Evolutionary conservation across 2,329 filamentous ascomycete genomes (phyloP), one percentile per base, ranked within the genome.

Genomic region (Apiospora aurea): DNA sequence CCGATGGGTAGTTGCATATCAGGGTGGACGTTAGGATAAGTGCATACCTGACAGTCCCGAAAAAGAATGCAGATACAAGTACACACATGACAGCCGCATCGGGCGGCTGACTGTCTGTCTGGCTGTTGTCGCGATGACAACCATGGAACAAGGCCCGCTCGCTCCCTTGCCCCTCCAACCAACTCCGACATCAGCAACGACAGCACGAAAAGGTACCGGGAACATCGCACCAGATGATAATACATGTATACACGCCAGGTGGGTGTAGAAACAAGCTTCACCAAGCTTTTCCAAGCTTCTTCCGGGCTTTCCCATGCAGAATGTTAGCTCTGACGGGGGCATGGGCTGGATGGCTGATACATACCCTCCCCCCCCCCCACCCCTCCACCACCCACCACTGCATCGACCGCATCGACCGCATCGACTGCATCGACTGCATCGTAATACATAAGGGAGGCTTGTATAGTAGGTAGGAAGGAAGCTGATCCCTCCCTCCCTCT

Each of bases 191-290:
- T 3, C 14, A 21, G 24, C 47, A 8, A 26, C 24, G 29, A 53
- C 24, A 18, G 34, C 34, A 34, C 51, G 16, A 34, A 34, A 29
- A 61, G 29, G 53, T 61, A 61, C 53, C 53, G 38, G 26, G 53
- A n/a, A 61, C 53, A 61, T 61, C 10, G 16, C 18, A 43, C 16
- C 53, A 61, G 53, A 21, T 61, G 34, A 14, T 61, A 61, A 38
- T 34, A 29, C 53, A 38, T 38, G 16, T 38, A 34, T 38, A 6
- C 10, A 43, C 41, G 41, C 41, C 41, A 61, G 26, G 53, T 34
- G 53, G 29, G 53, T 38, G 29, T 4, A n/a, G 16, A 61, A 61
- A 61, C 53, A 61, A 61, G 53, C 53, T 61, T 61, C 53, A 61
- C 7, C 53, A 61, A 61, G 53, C 53, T 61, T 61, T 16, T 38